Base-by-base conservation (phyloP, 768 basidiomycete species). In the Boletus insuetus region DNA sequence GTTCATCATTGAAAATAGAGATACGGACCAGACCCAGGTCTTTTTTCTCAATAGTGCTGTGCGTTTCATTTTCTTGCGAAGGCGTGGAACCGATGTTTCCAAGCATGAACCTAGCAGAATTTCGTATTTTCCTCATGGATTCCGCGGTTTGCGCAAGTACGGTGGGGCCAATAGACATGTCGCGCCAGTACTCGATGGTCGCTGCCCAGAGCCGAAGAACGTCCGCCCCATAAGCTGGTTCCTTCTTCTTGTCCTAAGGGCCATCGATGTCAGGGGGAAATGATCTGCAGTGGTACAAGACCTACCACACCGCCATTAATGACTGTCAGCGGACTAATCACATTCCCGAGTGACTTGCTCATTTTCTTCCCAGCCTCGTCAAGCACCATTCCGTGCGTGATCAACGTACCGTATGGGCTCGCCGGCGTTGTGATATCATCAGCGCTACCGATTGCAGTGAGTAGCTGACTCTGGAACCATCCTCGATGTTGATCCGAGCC, bases 401-500 rank as follows among this genome's bases (percentile, higher is more conserved):
- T 87, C 55, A 99, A 72, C 6, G 84, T 77, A 38, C 78, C 78
- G 67, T 94, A 99, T 12, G 96, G 87, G 45, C 74, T 74, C 22
- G 50, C 51, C 3, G 70, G 62, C 40, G 55, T 69, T 29, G 51
- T n/a, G 12, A 9, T 34, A 17, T 39, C 51, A 4, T 57, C 61
- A 0, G 60, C 60, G 12, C 68, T 55, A 3, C 84, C 83, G 19
- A 96, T 73, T 11, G 85, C 82, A 4, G 97, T 98, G 45, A 99
- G 75, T 26, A 99, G 74, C 60, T 92, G 89, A 54, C 93, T 95
- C 72, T 99, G 97, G 77, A 99, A 99, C 96, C 96, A 99, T 10
- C 96, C 96, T 8, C 96, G 87, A 70, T 99, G 96, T 70, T 98
- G 96, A 71, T 99, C 96, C 2, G 91, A 89, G 14, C 97, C 97